phyloP scores from a whole-genome alignment of 805 yeast genomes.

The Saturnispora zaruensis region DNA sequence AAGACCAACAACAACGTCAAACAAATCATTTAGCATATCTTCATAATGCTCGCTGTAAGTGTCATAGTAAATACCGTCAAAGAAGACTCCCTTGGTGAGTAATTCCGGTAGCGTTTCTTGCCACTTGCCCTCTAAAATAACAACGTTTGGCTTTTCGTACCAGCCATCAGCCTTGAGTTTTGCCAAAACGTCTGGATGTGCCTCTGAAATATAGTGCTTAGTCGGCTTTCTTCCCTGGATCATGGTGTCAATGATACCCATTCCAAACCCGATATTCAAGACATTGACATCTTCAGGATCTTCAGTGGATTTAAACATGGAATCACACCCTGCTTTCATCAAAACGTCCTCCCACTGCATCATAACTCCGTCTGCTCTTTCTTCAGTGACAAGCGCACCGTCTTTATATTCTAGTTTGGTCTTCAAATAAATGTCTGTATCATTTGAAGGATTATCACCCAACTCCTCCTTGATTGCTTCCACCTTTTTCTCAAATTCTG shows the following conservation, averaged over 20 bases:
- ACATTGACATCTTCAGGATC: constrained; percentile 38
- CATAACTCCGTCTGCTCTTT: constrained; percentile 85
- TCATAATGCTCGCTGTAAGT: constrained; percentile 87
- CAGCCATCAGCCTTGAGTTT: constrained; percentile 72
- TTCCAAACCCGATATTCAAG: constrained; percentile 88
- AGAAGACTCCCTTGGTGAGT: constrained; percentile 56
- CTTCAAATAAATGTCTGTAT: constrained; percentile 54
- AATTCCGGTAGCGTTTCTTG: constrained; percentile 68
- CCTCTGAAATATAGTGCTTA: constrained; percentile 83
- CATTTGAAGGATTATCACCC: constrained; percentile 48
- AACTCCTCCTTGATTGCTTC: constrained; percentile 19
- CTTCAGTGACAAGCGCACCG: constrained; percentile 62
- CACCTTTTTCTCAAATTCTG: constrained; percentile 13
- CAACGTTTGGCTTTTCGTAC: constrained; percentile 66
- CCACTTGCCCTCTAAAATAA: constrained; percentile 84
- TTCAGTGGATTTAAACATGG: constrained; percentile 45
- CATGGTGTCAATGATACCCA: constrained; percentile 88
- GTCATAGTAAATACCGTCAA: constrained; percentile 90
- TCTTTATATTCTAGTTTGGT: constrained; percentile 62
- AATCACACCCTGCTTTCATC: constrained; percentile 73
- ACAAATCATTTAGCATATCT: constrained; percentile 73
- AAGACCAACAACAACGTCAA: constrained; percentile 74
- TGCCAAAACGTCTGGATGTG: constrained; percentile 82
- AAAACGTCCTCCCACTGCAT: constrained; percentile 90
- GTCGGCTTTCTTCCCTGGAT: constrained; percentile 52